phyloP scores from a whole-genome alignment of 2,329 filamentous ascomycete species.

The Microdochium paspali region DNA sequence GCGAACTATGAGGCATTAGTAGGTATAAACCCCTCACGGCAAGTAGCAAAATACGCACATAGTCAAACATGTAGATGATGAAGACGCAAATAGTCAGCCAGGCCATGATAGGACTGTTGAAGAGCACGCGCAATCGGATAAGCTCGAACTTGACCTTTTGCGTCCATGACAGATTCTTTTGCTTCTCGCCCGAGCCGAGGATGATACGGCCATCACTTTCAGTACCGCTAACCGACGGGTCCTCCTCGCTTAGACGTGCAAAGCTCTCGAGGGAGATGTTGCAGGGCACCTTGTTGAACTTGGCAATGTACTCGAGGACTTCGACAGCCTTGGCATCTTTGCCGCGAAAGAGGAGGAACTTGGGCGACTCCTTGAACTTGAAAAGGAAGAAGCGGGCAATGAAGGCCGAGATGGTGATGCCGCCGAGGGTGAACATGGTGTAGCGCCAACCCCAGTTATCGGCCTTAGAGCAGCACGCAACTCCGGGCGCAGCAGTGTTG shows the following conservation, averaged over 20 bases:
- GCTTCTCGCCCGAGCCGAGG: not conserved
- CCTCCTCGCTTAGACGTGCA: conserved; percentile 5
- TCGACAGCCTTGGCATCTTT: conserved; percentile 40
- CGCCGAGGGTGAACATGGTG: conserved; percentile 43
- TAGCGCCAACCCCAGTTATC: conserved; percentile 53
- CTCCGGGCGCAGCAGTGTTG: conserved; percentile 3
- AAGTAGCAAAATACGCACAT: conserved; percentile 27
- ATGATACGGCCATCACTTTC: not conserved
- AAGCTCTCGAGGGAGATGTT: conserved; percentile 3
- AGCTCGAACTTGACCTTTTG: not conserved
- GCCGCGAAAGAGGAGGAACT: conserved; percentile 46
- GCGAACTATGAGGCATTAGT: conserved; percentile 1
- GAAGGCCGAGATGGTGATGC: conserved; percentile 44
- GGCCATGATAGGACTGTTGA: not conserved
- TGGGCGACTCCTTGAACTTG: conserved; percentile 47
- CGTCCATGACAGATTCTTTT: not conserved
- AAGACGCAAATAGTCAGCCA: not conserved
- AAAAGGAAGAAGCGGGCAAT: conserved; percentile 44
- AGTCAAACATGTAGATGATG: conserved; percentile 4
- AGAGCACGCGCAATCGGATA: not conserved
- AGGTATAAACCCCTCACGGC: not conserved
- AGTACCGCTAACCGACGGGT: not conserved
- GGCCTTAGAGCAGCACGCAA: conserved; percentile 18
- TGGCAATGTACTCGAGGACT: conserved; percentile 44
- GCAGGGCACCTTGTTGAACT: conserved; percentile 29